Percentiles rank a stretch among this genome's conserved stretches.
phyloP scores from a whole-genome alignment of 257 asterid species.

The Nicotiana undulata region DNA sequence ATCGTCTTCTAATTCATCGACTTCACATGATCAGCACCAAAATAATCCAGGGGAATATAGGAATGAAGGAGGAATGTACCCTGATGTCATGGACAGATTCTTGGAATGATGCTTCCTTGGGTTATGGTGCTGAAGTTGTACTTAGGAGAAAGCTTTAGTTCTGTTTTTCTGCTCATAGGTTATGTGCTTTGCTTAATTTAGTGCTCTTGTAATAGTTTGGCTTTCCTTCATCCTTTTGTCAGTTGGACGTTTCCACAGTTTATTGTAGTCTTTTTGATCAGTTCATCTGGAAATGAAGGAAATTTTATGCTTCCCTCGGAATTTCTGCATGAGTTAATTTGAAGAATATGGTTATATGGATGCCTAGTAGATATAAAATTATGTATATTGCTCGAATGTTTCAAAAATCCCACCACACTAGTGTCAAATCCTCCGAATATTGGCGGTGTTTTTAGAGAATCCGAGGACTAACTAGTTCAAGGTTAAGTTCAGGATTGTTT shows the following conservation, averaged over 20 bases:
- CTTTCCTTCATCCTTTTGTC: not conserved
- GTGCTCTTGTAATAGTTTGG: not conserved
- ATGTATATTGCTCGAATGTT: not conserved
- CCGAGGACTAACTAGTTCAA: not conserved
- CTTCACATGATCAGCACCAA: conserved; percentile 54
- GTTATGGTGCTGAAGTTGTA: conserved; percentile 21
- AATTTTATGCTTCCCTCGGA: not conserved
- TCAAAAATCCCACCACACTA: rapidly evolving
- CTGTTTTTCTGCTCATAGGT: conserved; percentile 14
- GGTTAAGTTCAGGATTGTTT: not conserved
- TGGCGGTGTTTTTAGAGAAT: not conserved
- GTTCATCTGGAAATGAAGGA: not conserved
- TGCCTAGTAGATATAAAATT: not conserved
- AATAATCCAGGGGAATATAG: conserved; percentile 64
- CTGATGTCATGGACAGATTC: conserved; percentile 88
- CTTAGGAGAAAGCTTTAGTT: conserved; percentile 23
- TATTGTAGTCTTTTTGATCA: not conserved
- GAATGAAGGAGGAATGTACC: conserved; percentile 63
- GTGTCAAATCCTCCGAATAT: not conserved
- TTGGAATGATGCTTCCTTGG: conserved; percentile 43
- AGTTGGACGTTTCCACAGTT: conserved; percentile 7
- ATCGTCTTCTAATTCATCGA: conserved; percentile 61
- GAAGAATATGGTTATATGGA: not conserved
- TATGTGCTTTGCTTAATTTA: conserved; percentile 21
- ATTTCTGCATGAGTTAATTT: not conserved